A percentile compares a stretch with the other conserved stretches of the same genome.
phyloP scores from a whole-genome alignment of 768 basidiomycete species.

The Tylopilus subfusipes region DNA sequence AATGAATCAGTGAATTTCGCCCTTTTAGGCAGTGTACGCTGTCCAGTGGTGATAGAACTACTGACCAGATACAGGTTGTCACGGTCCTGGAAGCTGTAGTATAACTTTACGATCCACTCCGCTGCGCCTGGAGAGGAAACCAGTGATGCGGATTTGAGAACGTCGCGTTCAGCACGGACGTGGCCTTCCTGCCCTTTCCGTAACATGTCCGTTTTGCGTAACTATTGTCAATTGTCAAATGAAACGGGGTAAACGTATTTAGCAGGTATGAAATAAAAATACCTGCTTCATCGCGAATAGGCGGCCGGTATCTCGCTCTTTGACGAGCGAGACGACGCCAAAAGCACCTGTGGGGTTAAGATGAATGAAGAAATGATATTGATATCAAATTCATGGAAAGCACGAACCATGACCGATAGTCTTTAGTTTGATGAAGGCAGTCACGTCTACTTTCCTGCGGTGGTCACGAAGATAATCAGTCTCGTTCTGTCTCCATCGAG shows the following conservation, averaged over 20 bases:
- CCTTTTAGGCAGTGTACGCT: conserved; percentile 21
- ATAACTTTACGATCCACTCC: conserved; percentile 91
- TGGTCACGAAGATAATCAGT: conserved; percentile 84
- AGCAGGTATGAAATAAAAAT: conserved; percentile 28
- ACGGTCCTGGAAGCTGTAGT: conserved; percentile 93
- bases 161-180: conserved; percentile 91
- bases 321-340: conserved; percentile 91
- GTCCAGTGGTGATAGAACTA: conserved; percentile 34
- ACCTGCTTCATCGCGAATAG: conserved; percentile 98
- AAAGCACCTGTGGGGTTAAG: conserved; percentile 69
- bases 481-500: conserved; percentile 83
- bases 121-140: conserved; percentile 69
- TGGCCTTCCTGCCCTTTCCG: conserved; percentile 97
- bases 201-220: conserved; percentile 89
- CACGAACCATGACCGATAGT: conserved; percentile 87
- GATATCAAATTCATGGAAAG: conserved; percentile 27
- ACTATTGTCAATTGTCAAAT: conserved; percentile 39
- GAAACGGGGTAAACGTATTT: conserved; percentile 26
- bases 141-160: conserved; percentile 86
- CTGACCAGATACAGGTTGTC: conserved; percentile 92
- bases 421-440: conserved; percentile 84
- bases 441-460: conserved; percentile 77
- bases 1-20: conserved; percentile 44
- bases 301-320: conserved; percentile 71
- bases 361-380: conserved; percentile 22